Evolutionary conservation across 73 alveolate species (phyloP).

Genomic region (Tetrahymena borealis): DNA sequence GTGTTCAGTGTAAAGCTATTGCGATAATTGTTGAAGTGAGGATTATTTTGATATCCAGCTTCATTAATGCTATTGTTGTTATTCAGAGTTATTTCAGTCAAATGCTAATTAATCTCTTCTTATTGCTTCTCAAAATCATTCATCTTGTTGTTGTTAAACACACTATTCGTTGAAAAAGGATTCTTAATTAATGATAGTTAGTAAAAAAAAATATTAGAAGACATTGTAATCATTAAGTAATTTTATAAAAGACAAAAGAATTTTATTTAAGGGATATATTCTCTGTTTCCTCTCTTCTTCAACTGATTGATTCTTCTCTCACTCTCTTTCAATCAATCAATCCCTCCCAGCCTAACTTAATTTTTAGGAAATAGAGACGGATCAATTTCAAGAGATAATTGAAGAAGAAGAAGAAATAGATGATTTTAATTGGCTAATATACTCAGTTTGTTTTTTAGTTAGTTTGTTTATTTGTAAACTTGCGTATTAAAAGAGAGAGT

Average conservation of each 20-base stretch:
- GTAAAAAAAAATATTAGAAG: background rate
- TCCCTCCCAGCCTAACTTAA: too few species aligned
- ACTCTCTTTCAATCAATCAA: too few species aligned
- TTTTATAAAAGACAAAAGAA: too few species aligned
- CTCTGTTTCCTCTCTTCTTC: too few species aligned
- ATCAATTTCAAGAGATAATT: background rate
- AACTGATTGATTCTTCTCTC: too few species aligned
- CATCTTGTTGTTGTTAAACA: background rate
- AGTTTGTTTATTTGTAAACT: background rate
- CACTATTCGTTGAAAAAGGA: conserved; percentile 2
- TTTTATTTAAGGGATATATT: too few species aligned
- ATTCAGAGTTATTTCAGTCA: background rate
- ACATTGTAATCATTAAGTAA: too few species aligned
- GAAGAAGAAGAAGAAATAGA: background rate
- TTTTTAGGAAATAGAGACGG: background rate
- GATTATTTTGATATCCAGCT: background rate
- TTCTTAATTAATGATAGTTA: background rate
- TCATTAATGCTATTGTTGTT: background rate
- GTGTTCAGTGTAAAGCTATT: background rate
- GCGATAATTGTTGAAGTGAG: background rate
- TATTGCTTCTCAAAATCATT: background rate
- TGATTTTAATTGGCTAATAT: background rate
- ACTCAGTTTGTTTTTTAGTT: background rate
- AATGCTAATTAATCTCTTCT: background rate
- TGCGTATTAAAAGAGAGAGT: too few species aligned